Base-by-base conservation (phyloP, 306 rosid genomes). In the Quillaja saponaria region DNA sequence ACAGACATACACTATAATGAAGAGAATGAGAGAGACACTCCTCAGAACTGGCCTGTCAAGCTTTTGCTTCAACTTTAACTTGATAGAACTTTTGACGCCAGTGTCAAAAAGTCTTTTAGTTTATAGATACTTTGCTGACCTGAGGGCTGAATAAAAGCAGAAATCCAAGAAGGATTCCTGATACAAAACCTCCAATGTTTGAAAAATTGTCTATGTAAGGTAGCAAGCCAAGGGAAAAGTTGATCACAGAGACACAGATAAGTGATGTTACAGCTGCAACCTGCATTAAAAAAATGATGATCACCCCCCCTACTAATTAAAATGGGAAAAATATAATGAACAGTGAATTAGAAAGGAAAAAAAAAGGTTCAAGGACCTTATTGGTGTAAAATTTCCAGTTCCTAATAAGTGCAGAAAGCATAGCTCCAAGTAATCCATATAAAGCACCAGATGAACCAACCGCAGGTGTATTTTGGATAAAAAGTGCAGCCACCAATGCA, bases 121-220 rank as follows among this genome's bases (percentile, higher is more conserved):
- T 82, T 74, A 80, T 84, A 57, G 78, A 71, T 52, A 63, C 69
- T 66, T 71, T 69, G 14, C 59, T 69, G 60, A 68, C 66, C 77
- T 76, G 74, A 44, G 85, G 86, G 55, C 73, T 62, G 67, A 80
- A 71, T 55, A 86, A 54, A 69, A 88, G 76, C 59, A 69, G 79
- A 35, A 86, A 82, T 69, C 95, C 96, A 8, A 92, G 90, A 52
- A 92, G 95, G 73, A 84, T 71, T 21, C 98, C 98, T n/a, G 96
- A 78, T 60, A 81, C 35, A 61, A 88, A 82, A 52, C 96, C 98
- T 45, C 96, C 95, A 42, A 78, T 63, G 83, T 62, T 88, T 20
- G 98, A 68, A 60, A 84, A 92, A 44, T 92, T 92, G 78, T 92
- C 81, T 9, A 81, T 79, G 47, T 82, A 88, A 33, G 96, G 98